These are phyloP conservation scores for Penicillium arizonense DNA, from an alignment of 495 filamentous ascomycete species.

Conservation along the genomic window DNA sequence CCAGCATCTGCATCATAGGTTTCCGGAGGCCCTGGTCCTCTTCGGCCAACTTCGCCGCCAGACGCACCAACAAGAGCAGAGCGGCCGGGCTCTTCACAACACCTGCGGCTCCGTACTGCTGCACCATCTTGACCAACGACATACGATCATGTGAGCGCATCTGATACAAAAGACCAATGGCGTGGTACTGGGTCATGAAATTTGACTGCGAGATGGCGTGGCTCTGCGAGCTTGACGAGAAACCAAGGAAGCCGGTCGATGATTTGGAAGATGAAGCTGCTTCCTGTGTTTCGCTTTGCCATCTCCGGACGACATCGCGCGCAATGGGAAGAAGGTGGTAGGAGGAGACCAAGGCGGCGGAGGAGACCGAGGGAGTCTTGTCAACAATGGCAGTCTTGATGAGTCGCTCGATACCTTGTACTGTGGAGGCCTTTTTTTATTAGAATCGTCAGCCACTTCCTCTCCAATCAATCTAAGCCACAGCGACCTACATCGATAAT, in stretches of 20 bases:
- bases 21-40: constrained; percentile 86
- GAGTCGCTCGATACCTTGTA: constrained; percentile 95
- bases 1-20: constrained; percentile 91
- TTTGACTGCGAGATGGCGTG: constrained; percentile 68
- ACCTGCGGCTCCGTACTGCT: constrained; percentile 90
- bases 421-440: constrained; percentile 74
- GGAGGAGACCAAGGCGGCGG: constrained; percentile 93
- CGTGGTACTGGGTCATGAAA: constrained; percentile 98
- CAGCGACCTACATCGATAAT: constrained; percentile 85
- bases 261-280: constrained; percentile 88
- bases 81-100: constrained; percentile 94
- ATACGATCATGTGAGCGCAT: constrained; percentile 97
- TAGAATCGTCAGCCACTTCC: constrained; percentile 8
- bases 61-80: constrained; percentile 83
- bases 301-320: constrained; percentile 90
- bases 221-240: constrained; percentile 67
- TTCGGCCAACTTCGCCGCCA: constrained; percentile 93
- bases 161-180: constrained; percentile 95
- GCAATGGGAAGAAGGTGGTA: constrained; percentile 98
- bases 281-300: constrained; percentile 99
- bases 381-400: constrained; percentile 99
- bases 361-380: constrained; percentile 97
- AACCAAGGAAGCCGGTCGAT: constrained; percentile 85
- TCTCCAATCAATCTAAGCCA: neutral
- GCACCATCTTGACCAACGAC: constrained; percentile 99